These are phyloP conservation scores for Fusarium sp. DNA, from an alignment of 2,329 filamentous ascomycete genomes.

Conservation along the genomic window DNA sequence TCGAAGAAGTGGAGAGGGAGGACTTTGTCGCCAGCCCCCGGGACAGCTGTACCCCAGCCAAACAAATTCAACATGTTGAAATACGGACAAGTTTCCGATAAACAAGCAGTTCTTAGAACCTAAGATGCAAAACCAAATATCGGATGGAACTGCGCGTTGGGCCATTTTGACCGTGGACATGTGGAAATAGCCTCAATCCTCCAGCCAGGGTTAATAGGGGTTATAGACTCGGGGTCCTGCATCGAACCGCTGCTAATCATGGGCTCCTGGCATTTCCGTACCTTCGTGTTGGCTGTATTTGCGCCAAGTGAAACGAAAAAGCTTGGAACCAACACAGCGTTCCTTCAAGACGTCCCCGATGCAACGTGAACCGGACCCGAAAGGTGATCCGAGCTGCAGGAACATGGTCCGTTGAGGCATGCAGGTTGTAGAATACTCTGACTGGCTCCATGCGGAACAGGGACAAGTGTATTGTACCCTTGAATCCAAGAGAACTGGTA, in stretches of 20 bases:
- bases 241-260: not conserved
- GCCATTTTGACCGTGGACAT: not conserved
- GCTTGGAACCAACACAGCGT: not conserved
- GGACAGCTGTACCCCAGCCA: not conserved
- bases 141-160: not conserved
- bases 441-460: not conserved
- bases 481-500: not conserved
- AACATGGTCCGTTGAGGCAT: not conserved
- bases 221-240: not conserved
- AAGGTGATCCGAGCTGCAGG: not conserved
- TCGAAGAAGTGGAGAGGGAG: not conserved
- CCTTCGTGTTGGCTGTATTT: not conserved
- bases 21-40: not conserved
- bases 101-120: not conserved
- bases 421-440: not conserved
- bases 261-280: not conserved
- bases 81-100: not conserved
- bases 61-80: not conserved
- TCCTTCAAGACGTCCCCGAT: not conserved
- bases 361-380: not conserved
- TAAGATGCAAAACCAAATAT: not conserved
- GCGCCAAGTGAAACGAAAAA: not conserved
- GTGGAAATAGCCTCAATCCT: not conserved
- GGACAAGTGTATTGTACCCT: not conserved
- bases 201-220: not conserved